phyloP scores from a whole-genome alignment of 352 stramenopile genomes.

The Pilasporangium apinafurcum region DNA sequence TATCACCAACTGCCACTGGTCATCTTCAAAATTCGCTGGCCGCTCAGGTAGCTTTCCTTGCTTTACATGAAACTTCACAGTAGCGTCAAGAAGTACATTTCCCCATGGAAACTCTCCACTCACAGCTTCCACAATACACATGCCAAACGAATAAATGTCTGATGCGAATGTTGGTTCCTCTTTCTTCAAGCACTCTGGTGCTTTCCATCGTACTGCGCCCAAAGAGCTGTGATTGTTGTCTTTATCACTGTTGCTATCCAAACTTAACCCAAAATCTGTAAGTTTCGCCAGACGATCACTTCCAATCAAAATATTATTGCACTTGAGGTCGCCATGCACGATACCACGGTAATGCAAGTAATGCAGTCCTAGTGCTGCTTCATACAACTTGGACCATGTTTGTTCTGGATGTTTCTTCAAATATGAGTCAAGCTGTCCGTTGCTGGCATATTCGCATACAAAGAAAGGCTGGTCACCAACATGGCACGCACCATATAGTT shows the following conservation, averaged over 20 bases:
- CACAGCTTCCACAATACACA: constrained; percentile 15
- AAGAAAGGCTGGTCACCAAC: constrained; percentile 2
- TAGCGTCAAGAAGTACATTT: not conserved
- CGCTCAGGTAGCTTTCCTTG: not conserved
- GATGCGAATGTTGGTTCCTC: constrained; percentile 2
- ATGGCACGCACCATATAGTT: constrained; percentile 9
- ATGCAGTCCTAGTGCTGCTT: not conserved
- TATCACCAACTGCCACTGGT: constrained; percentile 9
- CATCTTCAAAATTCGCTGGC: not conserved
- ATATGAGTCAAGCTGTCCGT: constrained; percentile 3
- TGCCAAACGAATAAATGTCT: constrained; percentile 16
- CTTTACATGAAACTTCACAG: constrained; percentile 3
- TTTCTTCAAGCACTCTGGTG: constrained; percentile 3
- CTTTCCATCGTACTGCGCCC: constrained; percentile 7
- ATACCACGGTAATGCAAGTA: not conserved
- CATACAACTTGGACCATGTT: not conserved
- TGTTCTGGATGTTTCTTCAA: no score
- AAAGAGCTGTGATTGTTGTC: not conserved
- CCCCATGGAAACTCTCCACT: constrained; percentile 6
- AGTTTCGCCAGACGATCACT: constrained; percentile 1
- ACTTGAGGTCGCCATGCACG: constrained; percentile 2
- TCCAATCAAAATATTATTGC: constrained; percentile 1
- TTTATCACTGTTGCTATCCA: not conserved
- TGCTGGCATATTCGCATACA: not conserved
- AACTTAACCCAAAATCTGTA: constrained; percentile 6